Base-by-base conservation (phyloP, 2,329 filamentous ascomycete genomes). In the Diaporthe citriasiana region DNA sequence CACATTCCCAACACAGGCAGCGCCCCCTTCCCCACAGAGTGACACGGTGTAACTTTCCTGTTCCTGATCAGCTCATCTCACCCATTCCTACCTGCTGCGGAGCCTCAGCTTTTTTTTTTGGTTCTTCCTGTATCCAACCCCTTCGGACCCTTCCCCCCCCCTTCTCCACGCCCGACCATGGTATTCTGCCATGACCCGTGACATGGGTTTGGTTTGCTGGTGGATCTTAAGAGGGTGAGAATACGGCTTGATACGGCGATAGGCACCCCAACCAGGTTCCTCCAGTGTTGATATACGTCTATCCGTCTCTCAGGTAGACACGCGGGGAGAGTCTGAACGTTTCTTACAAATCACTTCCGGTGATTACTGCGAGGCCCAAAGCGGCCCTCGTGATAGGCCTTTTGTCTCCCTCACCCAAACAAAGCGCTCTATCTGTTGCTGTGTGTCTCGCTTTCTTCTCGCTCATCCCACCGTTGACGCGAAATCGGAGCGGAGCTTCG, bases 1-100 rank as follows among this genome's bases (percentile, higher is more conserved):
- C 63, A 51, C 30, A 38, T 66, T 51, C 63, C 63, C 63, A 66
- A 38, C 63, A 66, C 63, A 51, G 63, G 40, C 63, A 66, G 33
- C 63, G 63, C 45, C 63, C 45, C 42, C 56, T 71, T 70, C 72
- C 65, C 56, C 72, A 73, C 63, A 73, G 47, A 60, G 53, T 60
- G 71, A 57, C 71, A 60, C 42, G 40, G 56, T 59, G n/a, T 19
- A 68, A 59, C 68, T 38, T 68, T 69, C 71, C 63, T 66, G 63
- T 66, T 66, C 63, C 63, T 56, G 59, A 69, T 72, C 71, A 57
- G 71, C 71, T 45, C 59, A 68, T 47, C 59, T 55, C 45, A 38
- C 30, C 45, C 63, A 66, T 51, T 51, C 51, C 38, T 38, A 66
- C 45, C 45, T 66, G 63, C 63, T 66, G 63, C 45, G 63, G 63